Evolutionary conservation across 192 early-diverging fungal species (phyloP).

Genomic region (Glomus cerebriforme): DNA sequence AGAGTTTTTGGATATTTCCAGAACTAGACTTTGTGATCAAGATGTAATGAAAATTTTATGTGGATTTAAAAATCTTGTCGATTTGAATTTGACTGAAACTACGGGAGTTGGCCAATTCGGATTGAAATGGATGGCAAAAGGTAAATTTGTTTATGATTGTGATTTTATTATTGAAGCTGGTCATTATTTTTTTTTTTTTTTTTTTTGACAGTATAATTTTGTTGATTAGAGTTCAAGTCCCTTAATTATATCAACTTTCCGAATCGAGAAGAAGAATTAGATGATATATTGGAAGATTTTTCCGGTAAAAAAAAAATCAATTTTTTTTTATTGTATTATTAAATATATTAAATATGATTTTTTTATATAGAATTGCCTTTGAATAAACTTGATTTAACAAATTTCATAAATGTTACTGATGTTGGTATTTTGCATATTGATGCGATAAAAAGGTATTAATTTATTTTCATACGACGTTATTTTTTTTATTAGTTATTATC

Average conservation of each 20-base stretch:
- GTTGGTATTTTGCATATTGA: background rate
- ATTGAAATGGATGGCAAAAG: slow-evolving; percentile 17
- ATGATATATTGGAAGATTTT: slow-evolving; percentile 6
- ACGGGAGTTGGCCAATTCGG: background rate
- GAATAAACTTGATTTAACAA: background rate
- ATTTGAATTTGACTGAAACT: background rate
- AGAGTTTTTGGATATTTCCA: background rate
- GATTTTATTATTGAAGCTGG: background rate
- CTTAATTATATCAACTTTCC: background rate
- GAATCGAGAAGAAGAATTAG: background rate
- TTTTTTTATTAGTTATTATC: background rate
- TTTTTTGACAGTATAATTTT: background rate
- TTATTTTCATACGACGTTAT: background rate
- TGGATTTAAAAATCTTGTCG: background rate
- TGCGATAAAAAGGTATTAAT: background rate
- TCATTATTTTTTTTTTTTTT: no score
- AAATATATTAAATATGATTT: background rate
- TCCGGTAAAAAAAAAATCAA: background rate
- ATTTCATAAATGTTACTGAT: background rate
- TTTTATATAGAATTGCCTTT: background rate
- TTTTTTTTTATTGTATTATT: background rate
- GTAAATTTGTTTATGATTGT: background rate
- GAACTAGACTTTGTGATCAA: background rate
- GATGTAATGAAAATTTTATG: slow-evolving; percentile 13
- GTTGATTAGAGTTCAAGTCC: background rate